Evolutionary conservation across 768 basidiomycete genomes (phyloP).

Genomic region (Lactarius deliciosus): DNA sequence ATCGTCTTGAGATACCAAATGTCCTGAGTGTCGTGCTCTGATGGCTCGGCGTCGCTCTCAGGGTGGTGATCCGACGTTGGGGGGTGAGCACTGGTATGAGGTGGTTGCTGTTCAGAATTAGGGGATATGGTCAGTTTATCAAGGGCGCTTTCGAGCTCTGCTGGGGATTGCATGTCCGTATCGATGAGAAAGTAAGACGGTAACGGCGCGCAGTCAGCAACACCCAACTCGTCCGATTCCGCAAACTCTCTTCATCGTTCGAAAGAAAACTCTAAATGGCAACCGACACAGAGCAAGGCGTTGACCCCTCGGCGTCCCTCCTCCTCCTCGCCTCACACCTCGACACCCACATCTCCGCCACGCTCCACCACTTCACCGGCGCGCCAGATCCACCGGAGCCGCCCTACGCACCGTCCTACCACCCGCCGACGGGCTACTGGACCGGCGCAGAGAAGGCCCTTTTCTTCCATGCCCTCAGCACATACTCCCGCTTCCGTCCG

Average conservation of each 20-base stretch:
- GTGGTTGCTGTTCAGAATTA: neutral
- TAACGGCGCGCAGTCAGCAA: neutral
- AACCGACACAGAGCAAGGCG: neutral
- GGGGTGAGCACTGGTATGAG: neutral
- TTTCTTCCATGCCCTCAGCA: slow-evolving; percentile 69
- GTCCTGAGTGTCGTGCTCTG: slow-evolving; percentile 37
- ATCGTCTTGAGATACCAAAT: slow-evolving; percentile 80
- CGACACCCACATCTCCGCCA: slow-evolving; percentile 19
- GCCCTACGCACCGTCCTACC: slow-evolving; percentile 32
- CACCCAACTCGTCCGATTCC: neutral
- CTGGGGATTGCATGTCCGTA: slow-evolving; percentile 2
- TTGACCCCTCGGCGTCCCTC: neutral
- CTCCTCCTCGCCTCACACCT: slow-evolving; percentile 12
- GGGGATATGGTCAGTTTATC: neutral
- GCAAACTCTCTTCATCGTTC: neutral
- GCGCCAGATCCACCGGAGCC: slow-evolving; percentile 7
- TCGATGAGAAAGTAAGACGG: neutral
- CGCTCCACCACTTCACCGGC: slow-evolving; percentile 20
- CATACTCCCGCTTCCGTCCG: slow-evolving; percentile 69
- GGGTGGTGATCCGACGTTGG: neutral
- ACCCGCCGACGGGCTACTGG: slow-evolving; percentile 50
- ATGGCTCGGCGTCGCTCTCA: neutral
- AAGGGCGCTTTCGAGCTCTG: neutral
- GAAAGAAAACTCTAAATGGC: neutral
- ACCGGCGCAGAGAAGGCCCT: slow-evolving; percentile 61